Percentiles rank a stretch among this genome's conserved stretches.
These are phyloP conservation scores for Truncatella angustata DNA, from an alignment of 2,329 filamentous ascomycete species.

Conservation along the genomic window DNA sequence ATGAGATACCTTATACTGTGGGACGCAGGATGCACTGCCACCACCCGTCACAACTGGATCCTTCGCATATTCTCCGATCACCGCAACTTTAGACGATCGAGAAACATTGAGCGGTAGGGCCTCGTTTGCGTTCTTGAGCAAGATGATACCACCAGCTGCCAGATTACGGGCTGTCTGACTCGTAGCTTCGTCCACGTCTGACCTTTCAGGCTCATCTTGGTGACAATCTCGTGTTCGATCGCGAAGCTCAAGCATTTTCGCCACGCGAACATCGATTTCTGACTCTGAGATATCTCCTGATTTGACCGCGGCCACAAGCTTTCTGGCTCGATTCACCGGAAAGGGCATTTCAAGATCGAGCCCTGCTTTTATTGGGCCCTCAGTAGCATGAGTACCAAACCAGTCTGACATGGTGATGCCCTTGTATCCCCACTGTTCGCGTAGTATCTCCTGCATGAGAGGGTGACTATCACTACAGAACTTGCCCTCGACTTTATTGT, in stretches of 20 bases:
- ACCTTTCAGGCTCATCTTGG: constrained; percentile 11
- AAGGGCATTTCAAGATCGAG: constrained; percentile 34
- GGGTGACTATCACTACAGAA: constrained; percentile 20
- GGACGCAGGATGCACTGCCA: constrained; percentile 5
- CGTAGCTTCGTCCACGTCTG: constrained; percentile 14
- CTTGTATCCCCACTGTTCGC: constrained; percentile 32
- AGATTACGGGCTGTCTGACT: constrained; percentile 42
- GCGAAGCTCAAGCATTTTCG: constrained; percentile 13
- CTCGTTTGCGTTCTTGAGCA: constrained; percentile 70
- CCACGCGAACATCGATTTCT: constrained; percentile 14
- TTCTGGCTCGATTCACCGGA: constrained; percentile 18
- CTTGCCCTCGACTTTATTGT: constrained; percentile 26
- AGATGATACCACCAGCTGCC: constrained; percentile 62
- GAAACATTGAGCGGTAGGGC: constrained; percentile 64
- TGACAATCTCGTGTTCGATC: constrained; percentile 3
- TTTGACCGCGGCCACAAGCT: constrained; percentile 16
- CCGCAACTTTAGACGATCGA: constrained; percentile 41
- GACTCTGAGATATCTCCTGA: constrained; percentile 12
- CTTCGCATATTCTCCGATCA: constrained; percentile 4
- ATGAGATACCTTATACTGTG: background rate
- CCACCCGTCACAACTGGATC: constrained; percentile 2
- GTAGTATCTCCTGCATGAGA: constrained; percentile 25
- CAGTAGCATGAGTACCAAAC: constrained; percentile 30
- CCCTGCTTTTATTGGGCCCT: constrained; percentile 27
- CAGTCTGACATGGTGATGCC: constrained; percentile 34